Evolutionary conservation across 208 protist genomes (phyloP).

Genomic region (Strigomonas galati): DNA sequence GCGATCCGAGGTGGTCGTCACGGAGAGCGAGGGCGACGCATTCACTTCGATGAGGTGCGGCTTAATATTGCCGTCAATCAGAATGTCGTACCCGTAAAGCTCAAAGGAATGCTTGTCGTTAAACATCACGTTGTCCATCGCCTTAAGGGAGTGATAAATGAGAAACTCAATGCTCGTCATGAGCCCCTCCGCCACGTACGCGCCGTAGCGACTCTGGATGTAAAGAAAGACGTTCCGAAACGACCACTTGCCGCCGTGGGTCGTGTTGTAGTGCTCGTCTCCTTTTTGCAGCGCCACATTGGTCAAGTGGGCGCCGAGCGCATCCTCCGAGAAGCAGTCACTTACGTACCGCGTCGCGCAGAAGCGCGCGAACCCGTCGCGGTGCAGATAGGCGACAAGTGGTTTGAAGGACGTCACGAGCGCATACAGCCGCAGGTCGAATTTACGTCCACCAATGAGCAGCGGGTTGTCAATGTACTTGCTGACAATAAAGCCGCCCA

Average conservation of each 20-base stretch:
- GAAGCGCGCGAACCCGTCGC: conserved; percentile 93
- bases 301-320: conserved; percentile 94
- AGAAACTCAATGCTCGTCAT: conserved; percentile 90
- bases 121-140: conserved; percentile 90
- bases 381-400: conserved; percentile 90
- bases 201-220: conserved; percentile 71
- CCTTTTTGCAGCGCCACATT: conserved; percentile 97
- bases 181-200: conserved; percentile 64
- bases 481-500: conserved; percentile 88
- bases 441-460: conserved; percentile 96
- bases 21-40: conserved; percentile 87
- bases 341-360: conserved; percentile 88
- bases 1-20: conserved; percentile 77
- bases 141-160: conserved; percentile 90
- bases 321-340: conserved; percentile 52
- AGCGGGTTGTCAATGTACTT: conserved; percentile 95
- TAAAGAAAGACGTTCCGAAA: conserved; percentile 86
- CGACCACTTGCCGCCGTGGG: conserved; percentile 95
- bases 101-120: conserved; percentile 97
- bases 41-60: conserved; percentile 98
- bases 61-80: conserved; percentile 94
- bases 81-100: conserved; percentile 97
- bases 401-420: conserved; percentile 94
- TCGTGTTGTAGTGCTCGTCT: conserved; percentile 90
- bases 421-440: conserved; percentile 97